Evolutionary conservation across 495 filamentous ascomycete species (phyloP), one percentile per base, ranked within the genome.

Genomic region (Chlorociboria aeruginascens): DNA sequence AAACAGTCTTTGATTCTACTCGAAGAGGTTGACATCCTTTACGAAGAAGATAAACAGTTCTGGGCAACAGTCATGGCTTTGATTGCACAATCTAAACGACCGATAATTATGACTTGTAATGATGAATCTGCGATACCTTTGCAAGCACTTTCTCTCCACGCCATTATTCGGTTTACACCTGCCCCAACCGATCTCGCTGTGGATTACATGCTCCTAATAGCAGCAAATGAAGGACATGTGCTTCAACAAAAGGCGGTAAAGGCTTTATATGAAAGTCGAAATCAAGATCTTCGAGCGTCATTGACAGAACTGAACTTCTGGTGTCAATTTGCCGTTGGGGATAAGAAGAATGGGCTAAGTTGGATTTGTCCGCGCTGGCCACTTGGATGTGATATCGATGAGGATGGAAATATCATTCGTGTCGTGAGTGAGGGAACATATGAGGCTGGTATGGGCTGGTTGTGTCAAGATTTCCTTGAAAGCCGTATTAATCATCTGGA

Each of bases 261-360:
- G 46, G 66, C 71, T 33, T 74, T 99, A 3, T 95, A 88, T 55
- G 63, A 71, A 38, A 74, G 77, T 0, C 79, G 81, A 25, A 56
- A 70, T 2, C 62, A 71, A 37, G 92, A 97, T 59, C 68, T 99
- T 14, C 78, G 93, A 16, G 85, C 78, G 28, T 79, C 81, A 0
- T 78, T 97, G n/a, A 82, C 75, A 50, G 87, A 99, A 42, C 70
- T 99, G 9, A 79, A 94, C 52, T 94, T 92, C 62, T 96, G 88
- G 88, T 97, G 93, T 57, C 92, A 96, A 64, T 88, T 97, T 64
- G 89, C 78, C 0, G 77, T 97, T 25, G 93, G 93, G n/a, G 90
- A 93, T 56, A 71, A 77, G 11, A 85, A 85, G 59, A 82, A 85
- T 1, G 89, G 90, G 2, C 71, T 95, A 20, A 86, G 92, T 44